A percentile compares a stretch with the other conserved stretches of the same genome.
Evolutionary conservation across 2,329 filamentous ascomycete genomes (phyloP).

Genomic region (Arthrobotrys sinensis): DNA sequence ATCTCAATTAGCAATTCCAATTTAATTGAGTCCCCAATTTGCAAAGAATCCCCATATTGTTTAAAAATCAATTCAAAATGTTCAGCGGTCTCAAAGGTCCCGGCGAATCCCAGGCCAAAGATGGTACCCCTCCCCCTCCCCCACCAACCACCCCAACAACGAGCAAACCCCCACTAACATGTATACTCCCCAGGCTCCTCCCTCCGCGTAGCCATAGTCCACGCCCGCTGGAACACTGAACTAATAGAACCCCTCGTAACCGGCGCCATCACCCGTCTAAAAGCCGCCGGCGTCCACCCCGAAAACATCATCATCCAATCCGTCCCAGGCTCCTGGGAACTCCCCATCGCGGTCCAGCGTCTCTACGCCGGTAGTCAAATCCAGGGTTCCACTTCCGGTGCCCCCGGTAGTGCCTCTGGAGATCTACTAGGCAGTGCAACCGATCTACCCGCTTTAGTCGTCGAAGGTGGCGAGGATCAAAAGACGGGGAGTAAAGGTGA

Average conservation of each 20-base stretch:
- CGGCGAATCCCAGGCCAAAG: slow-evolving; percentile 62
- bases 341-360: slow-evolving; percentile 91
- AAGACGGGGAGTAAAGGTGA: slow-evolving; percentile 63
- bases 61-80: slow-evolving; percentile 50
- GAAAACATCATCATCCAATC: slow-evolving; percentile 90
- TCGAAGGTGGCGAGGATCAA: not conserved
- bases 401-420: slow-evolving; percentile 73
- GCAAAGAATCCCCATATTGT: too few species aligned
- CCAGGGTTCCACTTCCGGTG: slow-evolving; percentile 75
- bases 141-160: not conserved
- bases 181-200: slow-evolving; percentile 72
- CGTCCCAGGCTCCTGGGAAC: slow-evolving; percentile 94
- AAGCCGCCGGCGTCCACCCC: slow-evolving; percentile 83
- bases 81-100: slow-evolving; percentile 64
- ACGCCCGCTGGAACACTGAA: slow-evolving; percentile 92
- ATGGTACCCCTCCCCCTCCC: slow-evolving; percentile 61
- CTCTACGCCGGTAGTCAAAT: slow-evolving; percentile 89
- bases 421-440: slow-evolving; percentile 79
- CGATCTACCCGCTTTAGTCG: slow-evolving; percentile 45
- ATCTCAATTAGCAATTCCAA: too few species aligned
- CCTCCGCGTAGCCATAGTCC: slow-evolving; percentile 93
- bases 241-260: slow-evolving; percentile 89
- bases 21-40: too few species aligned
- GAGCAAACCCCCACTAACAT: not conserved
- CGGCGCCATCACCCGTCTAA: slow-evolving; percentile 83